Evolutionary conservation across 2,329 filamentous ascomycete genomes (phyloP), one percentile per base, ranked within the genome.

Genomic region (Colletotrichum cordylinicola): DNA sequence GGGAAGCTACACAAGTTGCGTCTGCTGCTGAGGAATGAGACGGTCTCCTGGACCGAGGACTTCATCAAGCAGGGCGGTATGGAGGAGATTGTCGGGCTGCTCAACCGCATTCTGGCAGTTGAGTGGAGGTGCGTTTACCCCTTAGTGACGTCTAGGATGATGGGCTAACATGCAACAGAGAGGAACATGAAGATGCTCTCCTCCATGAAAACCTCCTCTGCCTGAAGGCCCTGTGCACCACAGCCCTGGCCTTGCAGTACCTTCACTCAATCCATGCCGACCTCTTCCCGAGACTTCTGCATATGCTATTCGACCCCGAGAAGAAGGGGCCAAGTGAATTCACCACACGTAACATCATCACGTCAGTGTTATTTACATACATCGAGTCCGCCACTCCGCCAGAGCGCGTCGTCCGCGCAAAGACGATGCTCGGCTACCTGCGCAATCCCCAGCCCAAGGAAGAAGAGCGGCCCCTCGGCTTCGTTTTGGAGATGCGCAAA

Each of bases 321-420:
- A 98, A 96, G 87, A 98, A 98, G 84, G 97, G 97, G 0, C 97
- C 97, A 0, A 98, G 95, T 86, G 97, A 99, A 84, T 99, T 98
- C 83, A 97, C 94, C 6, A 98, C 97, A 15, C 93, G 97, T 71
- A 94, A 94, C 80, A 95, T 98, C 80, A 94, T 98, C 82, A 95
- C 96, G 48, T 97, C 94, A 65, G 90, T 98, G 8, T 87, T 99
- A 29, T 96, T 98, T 81, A 96, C 94, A 18, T 97, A 98, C 83
- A 93, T 98, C 68, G 92, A 95, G 74, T 91, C 92, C 2, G 92
- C 93, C 8, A 80, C 90, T 0, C 85, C 89, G 2, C 84, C 87
- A 5, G 92, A 95, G 79, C 89, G 93, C n/a, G 86, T 93, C 8
- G 84, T 89, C 61, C 91, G 96, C 74, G 94, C 96, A 33, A 88